These are phyloP conservation scores for Murraya koenigii DNA, from an alignment of 345 rosid genomes.

Conservation along the genomic window DNA sequence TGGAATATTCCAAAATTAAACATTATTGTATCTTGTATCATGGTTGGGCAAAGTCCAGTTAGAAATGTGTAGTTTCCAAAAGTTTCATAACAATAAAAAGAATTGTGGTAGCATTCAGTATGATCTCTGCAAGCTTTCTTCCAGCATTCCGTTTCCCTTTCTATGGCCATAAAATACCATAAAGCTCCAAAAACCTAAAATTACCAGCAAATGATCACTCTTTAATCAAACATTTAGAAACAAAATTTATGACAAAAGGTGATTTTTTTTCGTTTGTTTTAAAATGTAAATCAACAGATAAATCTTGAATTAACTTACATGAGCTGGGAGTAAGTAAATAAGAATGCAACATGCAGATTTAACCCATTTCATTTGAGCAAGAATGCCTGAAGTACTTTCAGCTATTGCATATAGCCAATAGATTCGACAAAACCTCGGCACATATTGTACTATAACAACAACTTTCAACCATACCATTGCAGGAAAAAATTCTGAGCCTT, in stretches of 20 bases:
- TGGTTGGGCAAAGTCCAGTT: neutral
- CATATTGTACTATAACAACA: constrained; percentile 64
- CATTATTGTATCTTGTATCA: neutral
- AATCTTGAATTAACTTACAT: too few relatives aligned
- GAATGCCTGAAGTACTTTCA: constrained; percentile 74
- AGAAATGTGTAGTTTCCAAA: neutral
- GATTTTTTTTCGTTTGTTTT: constrained; percentile 19
- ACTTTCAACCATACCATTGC: constrained; percentile 61
- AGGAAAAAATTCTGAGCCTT: constrained; percentile 39
- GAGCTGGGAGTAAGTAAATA: constrained; percentile 33
- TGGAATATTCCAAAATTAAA: neutral
- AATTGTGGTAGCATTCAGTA: neutral
- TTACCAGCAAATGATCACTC: neutral
- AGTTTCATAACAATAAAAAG: neutral
- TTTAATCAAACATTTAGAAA: neutral
- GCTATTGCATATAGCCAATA: constrained; percentile 72
- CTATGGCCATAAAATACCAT: neutral
- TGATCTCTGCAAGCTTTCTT: neutral
- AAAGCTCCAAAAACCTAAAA: neutral
- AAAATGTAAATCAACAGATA: too few relatives aligned
- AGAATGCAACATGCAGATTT: constrained; percentile 83
- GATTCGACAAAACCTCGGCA: constrained; percentile 67
- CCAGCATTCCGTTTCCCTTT: neutral
- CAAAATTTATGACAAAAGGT: neutral
- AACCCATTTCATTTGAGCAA: constrained; percentile 85